These are phyloP conservation scores for Xylaria longipes DNA, from an alignment of 495 filamentous ascomycete genomes.

Conservation along the genomic window DNA sequence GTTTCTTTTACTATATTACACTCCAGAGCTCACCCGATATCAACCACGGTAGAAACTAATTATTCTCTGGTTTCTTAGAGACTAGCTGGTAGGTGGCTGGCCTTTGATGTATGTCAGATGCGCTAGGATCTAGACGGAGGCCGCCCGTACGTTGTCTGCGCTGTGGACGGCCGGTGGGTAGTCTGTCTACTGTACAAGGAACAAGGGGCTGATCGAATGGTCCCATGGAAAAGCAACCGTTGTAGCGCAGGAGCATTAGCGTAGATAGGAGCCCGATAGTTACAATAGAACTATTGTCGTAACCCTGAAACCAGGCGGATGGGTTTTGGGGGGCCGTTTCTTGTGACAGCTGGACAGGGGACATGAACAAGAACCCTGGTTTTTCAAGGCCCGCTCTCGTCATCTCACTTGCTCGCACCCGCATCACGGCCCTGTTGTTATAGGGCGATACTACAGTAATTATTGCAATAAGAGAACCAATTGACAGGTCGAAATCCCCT, in stretches of 20 bases:
- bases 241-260: not conserved
- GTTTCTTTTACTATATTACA: not conserved
- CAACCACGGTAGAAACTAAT: not conserved
- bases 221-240: not conserved
- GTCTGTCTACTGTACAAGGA: not conserved
- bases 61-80: not conserved
- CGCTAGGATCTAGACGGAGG: slow-evolving; percentile 22
- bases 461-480: not conserved
- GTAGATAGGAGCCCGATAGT: not conserved
- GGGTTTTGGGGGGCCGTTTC: slow-evolving; percentile 1
- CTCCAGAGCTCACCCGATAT: not conserved
- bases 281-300: not conserved
- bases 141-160: not conserved
- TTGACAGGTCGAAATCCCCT: not conserved
- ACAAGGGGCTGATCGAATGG: not conserved
- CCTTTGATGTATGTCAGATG: slow-evolving; percentile 9
- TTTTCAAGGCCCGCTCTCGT: not conserved
- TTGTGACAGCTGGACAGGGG: slow-evolving; percentile 11
- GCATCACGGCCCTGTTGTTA: not conserved
- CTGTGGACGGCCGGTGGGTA: not conserved
- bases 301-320: slow-evolving; percentile 10
- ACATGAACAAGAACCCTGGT: not conserved
- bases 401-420: not conserved
- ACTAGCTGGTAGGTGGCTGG: not conserved
- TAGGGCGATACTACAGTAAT: not conserved